Evolutionary conservation across 257 asterid genomes (phyloP), one percentile per base, ranked within the genome.

Genomic region (Lantana camara): DNA sequence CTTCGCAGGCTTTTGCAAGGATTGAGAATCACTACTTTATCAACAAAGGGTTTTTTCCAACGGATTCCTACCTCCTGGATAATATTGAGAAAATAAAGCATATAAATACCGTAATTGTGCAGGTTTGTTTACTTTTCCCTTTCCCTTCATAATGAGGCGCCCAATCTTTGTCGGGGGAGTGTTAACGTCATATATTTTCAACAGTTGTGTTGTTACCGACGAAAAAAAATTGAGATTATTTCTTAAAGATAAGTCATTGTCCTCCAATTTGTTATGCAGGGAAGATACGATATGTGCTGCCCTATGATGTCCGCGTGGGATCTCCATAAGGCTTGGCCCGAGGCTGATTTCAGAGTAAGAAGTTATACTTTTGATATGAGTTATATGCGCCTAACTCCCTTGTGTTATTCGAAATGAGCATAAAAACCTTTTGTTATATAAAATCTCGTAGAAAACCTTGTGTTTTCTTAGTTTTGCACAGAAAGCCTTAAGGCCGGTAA

Each of bases 241-340:
- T 15, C 15, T 60, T 6, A 7, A 21, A 27, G 30, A 53, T 4
- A 19, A 17, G 21, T 62, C 46, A 27, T 67, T 30, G n/a, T n/a
- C n/a, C 60, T 55, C 41, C 49, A 50, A 52, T 45, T 45, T 50
- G 34, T 54, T 57, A 4, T 85, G 76, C 89, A 93, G 99, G 99
- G 99, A 79, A 76, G 97, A 69, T 90, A 93, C 42, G 99, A 93
- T 70, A 85, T 81, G 60, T 87, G 96, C 74, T 93, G 97, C 59
- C 97, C 99, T 55, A 68, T 90, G 85, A 90, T 85, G 95, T 93
- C 99, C 16, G 99, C 99, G 5, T 93, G 99, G 99, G 97, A 93
- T 85, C 97, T 93, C 72, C 99, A 90, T 62, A 93, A 88, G 76
- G 96, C 89, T 72, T 93, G 96, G 99, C 99, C 97, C 0, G 97